Base-by-base conservation (phyloP, 176 grass and related monocot species). In the Avena eriantha region DNA sequence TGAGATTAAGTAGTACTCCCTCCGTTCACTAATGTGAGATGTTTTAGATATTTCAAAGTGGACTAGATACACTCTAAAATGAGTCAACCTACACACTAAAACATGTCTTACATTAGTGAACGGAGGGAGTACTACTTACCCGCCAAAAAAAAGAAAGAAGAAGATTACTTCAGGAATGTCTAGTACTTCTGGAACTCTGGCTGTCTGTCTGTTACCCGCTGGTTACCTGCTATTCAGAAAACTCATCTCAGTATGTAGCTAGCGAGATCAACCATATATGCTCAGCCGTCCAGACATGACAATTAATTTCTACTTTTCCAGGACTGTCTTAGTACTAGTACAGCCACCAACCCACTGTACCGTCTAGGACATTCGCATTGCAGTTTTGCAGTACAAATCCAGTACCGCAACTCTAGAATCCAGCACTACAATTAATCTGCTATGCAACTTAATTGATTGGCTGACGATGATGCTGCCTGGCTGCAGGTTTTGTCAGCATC, bases 401-500 rank as follows among this genome's bases (percentile, higher is more conserved):
- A 65, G 22, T 13, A 65, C 61, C 15, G 29, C 24, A 31, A 19
- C 17, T 56, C 53, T 56, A 56, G 4, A 49, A 49, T 49, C 47
- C 10, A 49, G 47, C 13, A 12, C 47, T 23, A 66, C 13, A 31
- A 5, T 15, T 26, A 33, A 7, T 4, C 6, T 39, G 36, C 4
- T 5, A 6, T 39, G 36, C 36, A 39, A 39, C 36, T 39, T 18
- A 12, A 29, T 85, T 48, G 41, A 23, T 26, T 22, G 2, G 15
- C 17, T 72, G 41, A 14, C 21, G 4, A 1, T 89, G 69, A 1
- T 3, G 16, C 65, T 69, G 7, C 10, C 15, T 10, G 16, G 3
- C 2, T 49, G 79, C 85, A 96, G 94, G 94, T 10, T 97, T 94
- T 49, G 8, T 90, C 0, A 97, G 95, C 82, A 88, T 97, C 43